phyloP scores from a whole-genome alignment of 352 stramenopile species.

The Thalassiosira allenii region DNA sequence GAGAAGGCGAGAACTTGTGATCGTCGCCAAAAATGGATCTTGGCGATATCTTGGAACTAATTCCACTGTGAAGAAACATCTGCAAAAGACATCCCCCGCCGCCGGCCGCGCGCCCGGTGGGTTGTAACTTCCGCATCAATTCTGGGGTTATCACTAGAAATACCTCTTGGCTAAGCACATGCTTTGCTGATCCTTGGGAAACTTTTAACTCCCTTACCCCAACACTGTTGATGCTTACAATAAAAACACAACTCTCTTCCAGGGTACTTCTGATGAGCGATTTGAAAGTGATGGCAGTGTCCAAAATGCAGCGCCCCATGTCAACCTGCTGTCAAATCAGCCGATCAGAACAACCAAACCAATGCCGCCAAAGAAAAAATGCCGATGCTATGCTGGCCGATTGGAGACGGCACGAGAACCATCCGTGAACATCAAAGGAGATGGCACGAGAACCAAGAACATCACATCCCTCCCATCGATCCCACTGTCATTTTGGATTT shows the following conservation, averaged over 20 bases:
- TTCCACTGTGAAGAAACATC: background rate
- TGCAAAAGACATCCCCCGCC: background rate
- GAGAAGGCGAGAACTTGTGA: conserved; percentile 11
- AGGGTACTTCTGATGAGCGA: too few relatives aligned
- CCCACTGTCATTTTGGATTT: too few relatives aligned
- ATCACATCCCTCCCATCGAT: too few relatives aligned
- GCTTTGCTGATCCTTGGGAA: background rate
- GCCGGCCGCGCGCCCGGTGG: background rate
- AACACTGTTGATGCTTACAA: too few relatives aligned
- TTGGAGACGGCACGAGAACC: background rate
- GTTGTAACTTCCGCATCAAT: background rate
- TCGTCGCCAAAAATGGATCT: background rate
- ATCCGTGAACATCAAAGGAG: too few relatives aligned
- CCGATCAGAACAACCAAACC: background rate
- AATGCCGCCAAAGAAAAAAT: too few relatives aligned
- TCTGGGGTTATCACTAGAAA: background rate
- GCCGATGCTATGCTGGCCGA: background rate
- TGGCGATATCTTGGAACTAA: background rate
- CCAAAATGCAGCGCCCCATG: too few relatives aligned
- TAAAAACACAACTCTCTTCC: too few relatives aligned
- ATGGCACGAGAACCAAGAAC: too few relatives aligned
- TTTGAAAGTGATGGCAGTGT: too few relatives aligned
- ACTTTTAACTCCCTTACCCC: too few relatives aligned
- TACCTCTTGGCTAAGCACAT: background rate
- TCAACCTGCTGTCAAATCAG: conserved; percentile 1